Conservation (phyloP, 371 early-diverging fungal genomes). For the Mortierella sp. region DNA sequence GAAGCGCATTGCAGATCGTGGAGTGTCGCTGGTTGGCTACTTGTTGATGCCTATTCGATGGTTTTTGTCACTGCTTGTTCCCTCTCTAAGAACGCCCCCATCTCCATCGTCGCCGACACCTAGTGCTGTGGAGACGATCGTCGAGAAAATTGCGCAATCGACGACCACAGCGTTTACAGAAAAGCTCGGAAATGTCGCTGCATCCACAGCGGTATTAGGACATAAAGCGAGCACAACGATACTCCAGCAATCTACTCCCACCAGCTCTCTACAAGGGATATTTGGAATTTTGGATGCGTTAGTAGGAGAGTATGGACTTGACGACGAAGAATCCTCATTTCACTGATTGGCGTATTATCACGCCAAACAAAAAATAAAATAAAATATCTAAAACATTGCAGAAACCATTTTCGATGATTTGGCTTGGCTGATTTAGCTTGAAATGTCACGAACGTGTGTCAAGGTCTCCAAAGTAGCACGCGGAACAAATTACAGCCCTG, state of each 20-base stretch:
- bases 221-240: constrained; percentile 3
- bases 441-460: background rate
- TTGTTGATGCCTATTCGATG: constrained; percentile 57
- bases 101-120: constrained; percentile 1
- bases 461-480: background rate
- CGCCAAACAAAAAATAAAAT: too few species aligned
- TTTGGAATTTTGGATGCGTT: constrained; percentile 38
- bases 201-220: background rate
- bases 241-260: constrained; percentile 7
- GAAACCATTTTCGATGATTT: background rate
- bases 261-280: constrained; percentile 24
- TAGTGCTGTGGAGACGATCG: background rate
- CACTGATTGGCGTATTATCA: background rate
- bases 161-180: background rate
- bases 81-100: constrained; percentile 26
- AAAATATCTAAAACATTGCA: background rate
- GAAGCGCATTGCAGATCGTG: constrained; percentile 76
- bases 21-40: constrained; percentile 67
- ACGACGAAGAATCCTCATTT: background rate
- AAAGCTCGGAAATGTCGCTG: background rate
- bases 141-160: constrained; percentile 3
- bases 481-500: constrained; percentile 7
- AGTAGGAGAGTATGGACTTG: constrained; percentile 25
- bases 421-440: background rate
- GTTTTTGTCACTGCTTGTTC: constrained; percentile 39